Evolutionary conservation across 2,329 filamentous ascomycete species (phyloP), one percentile per base, ranked within the genome.

Genomic region (Alternaria alternata): DNA sequence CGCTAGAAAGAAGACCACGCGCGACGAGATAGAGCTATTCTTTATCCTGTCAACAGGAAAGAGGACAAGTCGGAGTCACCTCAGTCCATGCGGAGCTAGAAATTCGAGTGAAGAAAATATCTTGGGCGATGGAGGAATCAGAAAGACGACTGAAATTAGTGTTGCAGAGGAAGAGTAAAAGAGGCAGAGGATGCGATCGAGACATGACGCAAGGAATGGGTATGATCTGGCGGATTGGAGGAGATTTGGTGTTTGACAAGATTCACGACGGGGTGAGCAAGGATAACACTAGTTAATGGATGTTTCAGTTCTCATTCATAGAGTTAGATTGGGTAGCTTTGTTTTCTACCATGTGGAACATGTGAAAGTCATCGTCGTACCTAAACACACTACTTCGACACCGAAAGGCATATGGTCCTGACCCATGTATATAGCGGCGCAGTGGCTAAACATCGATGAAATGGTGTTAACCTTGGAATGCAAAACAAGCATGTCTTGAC

Each of bases 121-220:
- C 12, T 36, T 36, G 32, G 12, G 32, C 0, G 5, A 16, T 16
- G 32, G 14, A 1, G 14, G 5, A 12, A 36, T 16, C 2, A 36
- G 32, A 5, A 36, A 36, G 32, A 36, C 32, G 5, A 16, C 14
- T 5, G 32, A 36, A 1, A 12, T 36, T 5, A 36, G 32, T 14
- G 32, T 36, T 6, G 14, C 14, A 0, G 12, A 36, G 32, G 32
- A 16, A 8, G 14, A 16, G 14, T 4, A 5, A 36, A 5, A 14
- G 1, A 36, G 14, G 5, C 4, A 36, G 6, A 16, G 14, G 1
- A 16, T 16, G 12, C 6, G 12, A 6, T 11, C 14, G 0, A 36
- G 12, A 16, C 0, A 36, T 6, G 14, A 16, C 0, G 5, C 5
- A 2, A 36, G 5, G 12, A 16, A 4, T 2, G 1, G 0, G 14